Evolutionary conservation across 1,284 basidiomycete species (phyloP).

Genomic region (Inonotus hispidus): DNA sequence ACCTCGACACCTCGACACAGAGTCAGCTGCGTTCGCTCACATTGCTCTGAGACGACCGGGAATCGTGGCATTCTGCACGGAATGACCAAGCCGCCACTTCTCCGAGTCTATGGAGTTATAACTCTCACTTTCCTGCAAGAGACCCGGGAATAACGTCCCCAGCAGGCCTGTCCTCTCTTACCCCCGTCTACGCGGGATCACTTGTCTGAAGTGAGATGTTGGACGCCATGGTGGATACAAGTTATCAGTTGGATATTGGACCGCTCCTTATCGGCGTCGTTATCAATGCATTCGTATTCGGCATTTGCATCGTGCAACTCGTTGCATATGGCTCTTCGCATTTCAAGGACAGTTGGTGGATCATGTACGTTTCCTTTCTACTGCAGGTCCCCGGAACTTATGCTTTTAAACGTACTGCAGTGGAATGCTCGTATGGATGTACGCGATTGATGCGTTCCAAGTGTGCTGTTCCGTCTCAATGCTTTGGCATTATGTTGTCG

Average conservation of each 20-base stretch:
- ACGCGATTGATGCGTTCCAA: conserved; percentile 31
- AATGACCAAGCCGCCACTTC: not conserved
- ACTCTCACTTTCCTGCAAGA: not conserved
- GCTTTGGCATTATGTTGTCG: conserved; percentile 30
- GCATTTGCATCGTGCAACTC: conserved; percentile 27
- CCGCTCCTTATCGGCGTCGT: conserved; percentile 33
- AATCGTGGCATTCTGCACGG: not conserved
- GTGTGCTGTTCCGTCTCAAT: conserved; percentile 28
- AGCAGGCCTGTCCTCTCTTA: too few relatives aligned
- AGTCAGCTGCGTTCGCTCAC: not conserved
- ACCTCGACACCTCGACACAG: too few relatives aligned
- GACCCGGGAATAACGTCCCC: too few relatives aligned
- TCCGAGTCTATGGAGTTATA: not conserved
- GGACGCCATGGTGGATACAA: too few relatives aligned
- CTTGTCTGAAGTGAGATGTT: too few relatives aligned
- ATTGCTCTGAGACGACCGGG: not conserved
- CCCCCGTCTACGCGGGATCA: too few relatives aligned
- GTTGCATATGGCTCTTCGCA: conserved; percentile 23
- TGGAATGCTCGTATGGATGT: conserved; percentile 29
- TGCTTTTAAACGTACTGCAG: not conserved
- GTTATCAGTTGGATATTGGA: conserved; percentile 18
- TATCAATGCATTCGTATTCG: conserved; percentile 30
- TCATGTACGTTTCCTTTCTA: not conserved
- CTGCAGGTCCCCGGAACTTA: not conserved
- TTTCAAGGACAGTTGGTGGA: conserved; percentile 19